A percentile compares a stretch with the other conserved stretches of the same genome.
phyloP scores from a whole-genome alignment of 208 protist genomes.

The Trypanosoma cruzi region DNA sequence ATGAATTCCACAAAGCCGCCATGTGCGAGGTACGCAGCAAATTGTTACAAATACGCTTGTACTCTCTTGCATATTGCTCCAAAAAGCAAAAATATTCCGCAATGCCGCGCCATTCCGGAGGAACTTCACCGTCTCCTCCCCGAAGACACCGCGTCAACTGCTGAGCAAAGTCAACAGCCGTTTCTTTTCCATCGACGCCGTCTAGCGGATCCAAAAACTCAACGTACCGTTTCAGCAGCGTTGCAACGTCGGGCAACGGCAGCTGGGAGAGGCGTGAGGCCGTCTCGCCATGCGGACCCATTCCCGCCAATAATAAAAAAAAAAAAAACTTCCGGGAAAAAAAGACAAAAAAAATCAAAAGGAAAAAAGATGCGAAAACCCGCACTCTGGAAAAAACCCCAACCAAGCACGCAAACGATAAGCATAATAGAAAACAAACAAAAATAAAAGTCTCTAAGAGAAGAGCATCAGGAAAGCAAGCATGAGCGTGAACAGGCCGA shows the following conservation, averaged over 20 bases:
- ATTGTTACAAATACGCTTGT: slow-evolving; percentile 25
- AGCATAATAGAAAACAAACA: slow-evolving; percentile 4
- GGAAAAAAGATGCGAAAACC: slow-evolving; percentile 13
- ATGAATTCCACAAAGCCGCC: slow-evolving; percentile 26
- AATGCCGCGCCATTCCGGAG: neutral
- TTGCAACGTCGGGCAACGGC: slow-evolving; percentile 7
- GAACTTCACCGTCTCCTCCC: neutral
- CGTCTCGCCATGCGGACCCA: neutral
- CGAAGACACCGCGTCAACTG: neutral
- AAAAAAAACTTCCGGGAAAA: too few relatives aligned
- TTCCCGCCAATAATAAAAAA: neutral
- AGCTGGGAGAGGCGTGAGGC: neutral
- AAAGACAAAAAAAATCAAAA: neutral
- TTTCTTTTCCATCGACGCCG: slow-evolving; percentile 11
- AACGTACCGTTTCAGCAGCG: slow-evolving; percentile 15
- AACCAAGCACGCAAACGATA: slow-evolving; percentile 24
- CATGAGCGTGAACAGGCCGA: too few relatives aligned
- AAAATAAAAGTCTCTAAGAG: slow-evolving; percentile 53
- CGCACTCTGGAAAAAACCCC: slow-evolving; percentile 10
- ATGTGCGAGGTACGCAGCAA: slow-evolving; percentile 25
- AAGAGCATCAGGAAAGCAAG: slow-evolving; percentile 91
- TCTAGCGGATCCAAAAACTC: slow-evolving; percentile 26
- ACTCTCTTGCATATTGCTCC: slow-evolving; percentile 4
- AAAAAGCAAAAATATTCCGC: slow-evolving; percentile 25
- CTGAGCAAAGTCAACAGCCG: slow-evolving; percentile 17